Percentiles rank a stretch among this genome's conserved stretches.
Conservation (phyloP, 257 asterid species). For the Lantana camara region DNA sequence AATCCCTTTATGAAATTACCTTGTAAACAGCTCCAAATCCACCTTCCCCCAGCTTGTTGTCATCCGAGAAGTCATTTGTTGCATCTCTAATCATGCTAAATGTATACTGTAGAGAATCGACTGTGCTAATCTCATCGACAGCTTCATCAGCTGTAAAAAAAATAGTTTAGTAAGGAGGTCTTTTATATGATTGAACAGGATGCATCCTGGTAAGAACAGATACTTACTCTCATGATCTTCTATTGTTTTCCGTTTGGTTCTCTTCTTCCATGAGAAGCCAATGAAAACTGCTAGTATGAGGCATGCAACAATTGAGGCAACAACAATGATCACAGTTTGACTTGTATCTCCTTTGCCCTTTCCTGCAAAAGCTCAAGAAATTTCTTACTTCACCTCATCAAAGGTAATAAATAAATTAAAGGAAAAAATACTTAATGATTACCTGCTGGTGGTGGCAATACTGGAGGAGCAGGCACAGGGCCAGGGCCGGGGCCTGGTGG, state of each 20-base stretch:
- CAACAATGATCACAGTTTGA: conserved; percentile 21
- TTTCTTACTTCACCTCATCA: too few species aligned
- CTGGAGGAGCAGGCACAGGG: neutral
- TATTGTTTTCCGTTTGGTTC: conserved; percentile 2
- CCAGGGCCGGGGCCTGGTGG: conserved; percentile 4
- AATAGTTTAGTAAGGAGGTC: neutral
- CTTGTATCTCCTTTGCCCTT: conserved; percentile 7
- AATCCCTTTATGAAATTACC: neutral
- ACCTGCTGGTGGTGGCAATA: neutral
- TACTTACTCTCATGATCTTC: conserved; percentile 8
- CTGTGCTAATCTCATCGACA: neutral
- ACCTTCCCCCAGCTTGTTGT: conserved; percentile 14
- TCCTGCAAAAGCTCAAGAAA: conserved; percentile 18
- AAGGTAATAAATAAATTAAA: too few species aligned
- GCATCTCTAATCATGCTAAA: conserved; percentile 10
- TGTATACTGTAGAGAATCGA: conserved; percentile 21
- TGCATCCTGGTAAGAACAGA: too few species aligned
- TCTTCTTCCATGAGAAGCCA: conserved; percentile 17
- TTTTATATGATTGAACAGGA: too few species aligned
- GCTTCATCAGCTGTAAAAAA: neutral
- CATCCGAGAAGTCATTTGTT: conserved; percentile 15
- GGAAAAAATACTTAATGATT: too few species aligned
- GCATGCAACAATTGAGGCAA: conserved; percentile 18
- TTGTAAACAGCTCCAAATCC: too few species aligned
- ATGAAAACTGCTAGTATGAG: conserved; percentile 20